Evolutionary conservation across 1,284 basidiomycete species (phyloP).

Genomic region (Xerocomus amazonicus): DNA sequence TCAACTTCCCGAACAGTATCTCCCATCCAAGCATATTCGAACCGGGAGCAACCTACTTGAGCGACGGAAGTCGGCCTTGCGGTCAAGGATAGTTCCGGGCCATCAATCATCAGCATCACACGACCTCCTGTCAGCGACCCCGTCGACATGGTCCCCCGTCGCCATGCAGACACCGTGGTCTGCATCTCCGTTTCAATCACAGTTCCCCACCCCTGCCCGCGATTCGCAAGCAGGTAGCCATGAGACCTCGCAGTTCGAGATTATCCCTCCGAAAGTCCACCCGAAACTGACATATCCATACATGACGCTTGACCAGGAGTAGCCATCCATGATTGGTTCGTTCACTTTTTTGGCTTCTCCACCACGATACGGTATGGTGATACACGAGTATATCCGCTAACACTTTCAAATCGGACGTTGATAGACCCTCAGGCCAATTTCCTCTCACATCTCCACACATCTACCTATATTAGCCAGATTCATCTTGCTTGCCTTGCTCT

Average conservation of each 20-base stretch:
- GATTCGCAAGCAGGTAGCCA: slow-evolving; percentile 35
- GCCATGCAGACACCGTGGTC: slow-evolving; percentile 22
- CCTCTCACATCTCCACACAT: slow-evolving; percentile 4
- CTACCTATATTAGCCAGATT: slow-evolving; percentile 14
- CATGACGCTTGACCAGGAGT: slow-evolving; percentile 38
- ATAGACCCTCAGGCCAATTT: slow-evolving; percentile 7
- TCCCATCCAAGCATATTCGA: slow-evolving; percentile 31
- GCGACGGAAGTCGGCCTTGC: slow-evolving; percentile 24
- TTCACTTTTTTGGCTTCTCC: slow-evolving; percentile 10
- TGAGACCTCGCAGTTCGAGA: slow-evolving; percentile 29
- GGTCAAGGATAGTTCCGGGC: slow-evolving; percentile 21
- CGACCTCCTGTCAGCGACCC: slow-evolving; percentile 21
- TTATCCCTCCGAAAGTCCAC: slow-evolving; percentile 20
- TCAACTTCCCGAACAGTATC: slow-evolving; percentile 40
- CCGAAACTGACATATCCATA: slow-evolving; percentile 39
- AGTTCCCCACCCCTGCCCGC: slow-evolving; percentile 23
- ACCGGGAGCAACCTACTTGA: slow-evolving; percentile 34
- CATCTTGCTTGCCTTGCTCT: slow-evolving; percentile 21
- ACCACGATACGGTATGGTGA: slow-evolving; percentile 10
- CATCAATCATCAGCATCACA: slow-evolving; percentile 30
- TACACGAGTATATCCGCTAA: slow-evolving; percentile 9
- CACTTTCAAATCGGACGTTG: slow-evolving; percentile 7
- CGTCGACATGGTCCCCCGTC: slow-evolving; percentile 11
- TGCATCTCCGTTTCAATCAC: slow-evolving; percentile 31
- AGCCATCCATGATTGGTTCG: slow-evolving; percentile 16